These are phyloP conservation scores for Periconia sp. DNA, from an alignment of 2,329 filamentous ascomycete genomes.

Conservation along the genomic window DNA sequence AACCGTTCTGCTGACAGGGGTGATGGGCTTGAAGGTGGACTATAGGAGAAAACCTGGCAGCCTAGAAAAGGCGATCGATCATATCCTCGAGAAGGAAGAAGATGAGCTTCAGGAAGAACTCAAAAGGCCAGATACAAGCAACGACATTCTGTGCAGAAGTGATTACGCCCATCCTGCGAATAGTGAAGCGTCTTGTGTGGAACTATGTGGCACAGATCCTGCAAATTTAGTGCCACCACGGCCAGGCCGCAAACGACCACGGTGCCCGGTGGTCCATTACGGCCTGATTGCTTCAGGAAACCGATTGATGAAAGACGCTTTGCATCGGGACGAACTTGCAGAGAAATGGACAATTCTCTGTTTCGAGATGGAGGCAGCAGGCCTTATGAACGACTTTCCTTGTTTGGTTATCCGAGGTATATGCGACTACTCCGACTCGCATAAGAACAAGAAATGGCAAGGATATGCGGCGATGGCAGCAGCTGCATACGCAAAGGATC, in stretches of 20 bases:
- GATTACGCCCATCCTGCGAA: background rate
- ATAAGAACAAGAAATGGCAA: slow-evolving; percentile 18
- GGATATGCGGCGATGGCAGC: slow-evolving; percentile 13
- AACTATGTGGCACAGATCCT: background rate
- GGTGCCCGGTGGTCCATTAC: slow-evolving; percentile 26
- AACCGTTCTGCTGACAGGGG: slow-evolving; percentile 5
- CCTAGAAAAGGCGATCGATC: background rate
- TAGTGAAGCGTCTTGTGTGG: background rate
- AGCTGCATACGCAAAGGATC: slow-evolving; percentile 16
- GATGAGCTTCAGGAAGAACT: background rate
- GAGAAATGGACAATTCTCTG: slow-evolving; percentile 11
- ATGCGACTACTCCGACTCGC: slow-evolving; percentile 17
- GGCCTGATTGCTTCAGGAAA: slow-evolving; percentile 2
- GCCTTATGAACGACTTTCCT: slow-evolving; percentile 21
- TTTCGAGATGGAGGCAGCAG: slow-evolving; percentile 12
- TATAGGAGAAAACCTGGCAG: no score
- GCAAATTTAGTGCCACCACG: no score
- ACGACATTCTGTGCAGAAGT: background rate
- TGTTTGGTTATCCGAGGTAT: slow-evolving; percentile 19
- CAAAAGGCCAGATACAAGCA: background rate
- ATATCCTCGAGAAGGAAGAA: no score
- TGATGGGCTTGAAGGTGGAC: background rate
- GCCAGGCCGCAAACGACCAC: slow-evolving; percentile 17
- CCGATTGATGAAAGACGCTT: slow-evolving; percentile 1
- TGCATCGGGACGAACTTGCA: slow-evolving; percentile 3